Percentiles rank a stretch among this genome's conserved stretches.
Evolutionary conservation across 768 basidiomycete genomes (phyloP).

Genomic region (Candolleomyces eurysporus): DNA sequence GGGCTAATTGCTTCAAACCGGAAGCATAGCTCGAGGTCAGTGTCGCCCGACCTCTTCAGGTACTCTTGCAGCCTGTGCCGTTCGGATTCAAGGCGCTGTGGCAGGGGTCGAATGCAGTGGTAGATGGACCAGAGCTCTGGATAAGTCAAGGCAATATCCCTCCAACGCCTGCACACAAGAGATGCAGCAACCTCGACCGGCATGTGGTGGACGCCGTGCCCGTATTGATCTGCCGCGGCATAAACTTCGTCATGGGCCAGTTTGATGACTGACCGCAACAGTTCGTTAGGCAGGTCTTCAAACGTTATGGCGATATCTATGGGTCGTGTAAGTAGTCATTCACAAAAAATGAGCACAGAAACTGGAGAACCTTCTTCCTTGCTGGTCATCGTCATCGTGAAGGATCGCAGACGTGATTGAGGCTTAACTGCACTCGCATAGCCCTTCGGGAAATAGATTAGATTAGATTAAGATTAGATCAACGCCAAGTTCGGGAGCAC

Average conservation of each 20-base stretch:
- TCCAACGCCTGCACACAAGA: neutral
- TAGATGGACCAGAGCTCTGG: neutral
- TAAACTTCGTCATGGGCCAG: neutral
- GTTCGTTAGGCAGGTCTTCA: neutral
- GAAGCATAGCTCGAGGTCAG: neutral
- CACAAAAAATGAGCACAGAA: too few species aligned
- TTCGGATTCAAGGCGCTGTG: neutral
- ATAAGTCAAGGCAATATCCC: neutral
- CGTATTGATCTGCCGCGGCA: neutral
- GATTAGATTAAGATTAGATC: too few species aligned
- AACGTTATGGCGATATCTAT: too few species aligned
- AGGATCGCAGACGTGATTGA: too few species aligned
- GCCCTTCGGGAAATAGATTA: too few species aligned
- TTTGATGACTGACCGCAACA: neutral
- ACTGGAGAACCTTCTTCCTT: too few species aligned
- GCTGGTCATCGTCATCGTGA: too few species aligned
- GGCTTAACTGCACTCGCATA: too few species aligned
- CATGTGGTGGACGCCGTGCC: neutral
- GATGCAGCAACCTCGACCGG: neutral
- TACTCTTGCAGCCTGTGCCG: neutral
- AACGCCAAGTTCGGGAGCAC: too few species aligned
- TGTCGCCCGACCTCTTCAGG: neutral
- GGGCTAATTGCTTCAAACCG: neutral
- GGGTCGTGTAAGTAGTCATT: too few species aligned
- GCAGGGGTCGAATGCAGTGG: neutral